These are phyloP conservation scores for Lentinula detonsa DNA, from an alignment of 768 basidiomycete genomes.

Conservation along the genomic window DNA sequence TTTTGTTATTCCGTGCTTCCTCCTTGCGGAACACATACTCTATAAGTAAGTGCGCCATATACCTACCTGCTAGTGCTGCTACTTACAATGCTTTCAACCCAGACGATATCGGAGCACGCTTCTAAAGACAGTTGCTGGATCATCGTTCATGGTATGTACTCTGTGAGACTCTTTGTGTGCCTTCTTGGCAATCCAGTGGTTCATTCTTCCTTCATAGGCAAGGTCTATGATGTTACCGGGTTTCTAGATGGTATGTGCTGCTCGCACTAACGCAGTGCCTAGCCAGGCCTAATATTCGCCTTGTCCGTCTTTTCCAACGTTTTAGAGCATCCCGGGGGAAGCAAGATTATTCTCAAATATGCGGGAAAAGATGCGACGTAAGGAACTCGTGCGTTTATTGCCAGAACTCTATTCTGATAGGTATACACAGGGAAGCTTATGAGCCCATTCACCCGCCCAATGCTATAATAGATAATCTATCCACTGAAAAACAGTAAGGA, in stretches of 20 bases:
- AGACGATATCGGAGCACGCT: slow-evolving; percentile 50
- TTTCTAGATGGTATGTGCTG: slow-evolving; percentile 56
- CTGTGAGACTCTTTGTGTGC: neutral
- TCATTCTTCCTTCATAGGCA: slow-evolving; percentile 33
- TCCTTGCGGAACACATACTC: neutral
- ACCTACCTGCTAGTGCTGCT: neutral
- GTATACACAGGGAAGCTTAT: slow-evolving; percentile 56
- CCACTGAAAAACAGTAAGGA: slow-evolving; percentile 77
- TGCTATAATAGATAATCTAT: slow-evolving; percentile 70
- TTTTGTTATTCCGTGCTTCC: neutral
- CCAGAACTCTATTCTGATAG: neutral
- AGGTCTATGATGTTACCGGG: slow-evolving; percentile 75
- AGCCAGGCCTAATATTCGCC: neutral
- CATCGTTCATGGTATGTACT: slow-evolving; percentile 66
- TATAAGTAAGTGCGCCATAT: neutral
- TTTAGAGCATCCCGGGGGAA: slow-evolving; percentile 73
- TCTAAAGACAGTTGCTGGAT: slow-evolving; percentile 70
- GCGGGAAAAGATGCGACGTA: slow-evolving; percentile 89
- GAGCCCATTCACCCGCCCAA: slow-evolving; percentile 88
- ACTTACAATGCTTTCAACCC: slow-evolving; percentile 28
- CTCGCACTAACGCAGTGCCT: neutral
- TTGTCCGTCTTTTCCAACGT: neutral
- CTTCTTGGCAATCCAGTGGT: neutral
- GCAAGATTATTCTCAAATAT: slow-evolving; percentile 81
- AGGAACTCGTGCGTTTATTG: slow-evolving; percentile 18